Evolutionary conservation across 352 stramenopile genomes (phyloP), one percentile per base, ranked within the genome.

Genomic region (Globisporangium yorkense): DNA sequence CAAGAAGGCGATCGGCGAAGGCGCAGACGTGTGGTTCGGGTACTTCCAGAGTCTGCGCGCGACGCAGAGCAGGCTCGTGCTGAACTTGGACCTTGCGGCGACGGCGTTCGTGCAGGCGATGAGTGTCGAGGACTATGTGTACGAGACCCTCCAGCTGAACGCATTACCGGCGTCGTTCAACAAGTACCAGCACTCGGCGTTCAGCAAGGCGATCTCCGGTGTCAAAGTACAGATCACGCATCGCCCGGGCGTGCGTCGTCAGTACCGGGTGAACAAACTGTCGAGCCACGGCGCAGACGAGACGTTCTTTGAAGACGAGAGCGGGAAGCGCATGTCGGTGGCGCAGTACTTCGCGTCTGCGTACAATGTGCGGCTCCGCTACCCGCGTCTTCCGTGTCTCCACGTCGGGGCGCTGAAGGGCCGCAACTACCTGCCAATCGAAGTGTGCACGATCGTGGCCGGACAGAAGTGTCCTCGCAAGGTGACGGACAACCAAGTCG

Each of bases 391-490:
- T 37, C 86, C 86, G 39, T 92, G 83, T 66, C 66, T 96, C 5
- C 81, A 92, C 51, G 84, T 94, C 18, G 86, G 86, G 15, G 83
- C 82, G 1, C 60, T 70, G 8, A 69, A 87, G 20, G 91, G 89
- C 60, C 79, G 83, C 43, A 92, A 79, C 45, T 96, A 89, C 47
- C 54, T 93, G 56, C 86, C 86, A 6, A 89, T 96, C 57, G 86
- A 96, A 55, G 80, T 94, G 0, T 96, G 86, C 51, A 61, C 75
- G 51, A 85, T 89, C 20, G 66, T 88, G 53, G 71, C 57, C 0
- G 82, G 84, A 3, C 85, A 96, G 59, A 89, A 87, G 58, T 79
- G 75, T 54, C 77, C 81, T 0, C 79, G 81, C 53, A 96, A 96
- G 62, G 71, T 66, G 4, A 91, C 77, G 18, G 84, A 94, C 56